Evolutionary conservation across 2,329 filamentous ascomycete genomes (phyloP).

Genomic region (Domatiomyces catenatus): DNA sequence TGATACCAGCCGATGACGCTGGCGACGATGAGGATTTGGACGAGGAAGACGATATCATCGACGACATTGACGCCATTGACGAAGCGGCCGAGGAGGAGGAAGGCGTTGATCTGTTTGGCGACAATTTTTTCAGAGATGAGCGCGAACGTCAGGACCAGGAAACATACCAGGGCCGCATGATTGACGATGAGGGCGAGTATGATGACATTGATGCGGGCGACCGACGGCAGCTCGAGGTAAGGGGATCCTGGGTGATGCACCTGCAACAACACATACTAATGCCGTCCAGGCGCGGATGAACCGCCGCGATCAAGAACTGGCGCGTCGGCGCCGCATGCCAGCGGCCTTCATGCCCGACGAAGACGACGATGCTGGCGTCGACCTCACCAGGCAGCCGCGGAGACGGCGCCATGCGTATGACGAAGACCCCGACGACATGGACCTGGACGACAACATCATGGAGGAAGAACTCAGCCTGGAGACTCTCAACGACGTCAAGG

Average conservation of each 20-base stretch:
- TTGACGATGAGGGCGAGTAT: slow-evolving; percentile 51
- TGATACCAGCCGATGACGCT: slow-evolving; percentile 32
- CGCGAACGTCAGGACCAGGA: slow-evolving; percentile 32
- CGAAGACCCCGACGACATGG: slow-evolving; percentile 76
- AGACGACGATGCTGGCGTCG: slow-evolving; percentile 69
- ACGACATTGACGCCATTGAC: slow-evolving; percentile 51
- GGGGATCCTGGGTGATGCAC: background rate
- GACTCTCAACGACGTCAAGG: slow-evolving; percentile 82
- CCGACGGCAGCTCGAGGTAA: slow-evolving; percentile 41
- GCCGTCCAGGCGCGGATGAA: slow-evolving; percentile 36
- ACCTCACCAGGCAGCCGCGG: slow-evolving; percentile 71
- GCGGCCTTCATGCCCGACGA: slow-evolving; percentile 54
- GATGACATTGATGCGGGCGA: slow-evolving; percentile 44
- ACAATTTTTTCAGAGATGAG: slow-evolving; percentile 52
- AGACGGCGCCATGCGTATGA: slow-evolving; percentile 82
- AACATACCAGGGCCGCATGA: slow-evolving; percentile 42
- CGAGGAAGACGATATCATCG: slow-evolving; percentile 42
- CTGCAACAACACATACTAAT: background rate
- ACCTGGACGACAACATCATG: slow-evolving; percentile 87
- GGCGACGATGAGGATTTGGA: slow-evolving; percentile 28
- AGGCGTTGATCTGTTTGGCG: slow-evolving; percentile 53
- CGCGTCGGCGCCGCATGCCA: slow-evolving; percentile 44
- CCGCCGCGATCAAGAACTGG: slow-evolving; percentile 45
- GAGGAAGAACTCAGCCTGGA: slow-evolving; percentile 88
- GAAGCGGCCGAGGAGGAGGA: slow-evolving; percentile 56